A percentile compares a stretch with the other conserved stretches of the same genome.
These are phyloP conservation scores for Zygosaccharomyces rouxii DNA, from an alignment of 805 yeast species.

Conservation along the genomic window DNA sequence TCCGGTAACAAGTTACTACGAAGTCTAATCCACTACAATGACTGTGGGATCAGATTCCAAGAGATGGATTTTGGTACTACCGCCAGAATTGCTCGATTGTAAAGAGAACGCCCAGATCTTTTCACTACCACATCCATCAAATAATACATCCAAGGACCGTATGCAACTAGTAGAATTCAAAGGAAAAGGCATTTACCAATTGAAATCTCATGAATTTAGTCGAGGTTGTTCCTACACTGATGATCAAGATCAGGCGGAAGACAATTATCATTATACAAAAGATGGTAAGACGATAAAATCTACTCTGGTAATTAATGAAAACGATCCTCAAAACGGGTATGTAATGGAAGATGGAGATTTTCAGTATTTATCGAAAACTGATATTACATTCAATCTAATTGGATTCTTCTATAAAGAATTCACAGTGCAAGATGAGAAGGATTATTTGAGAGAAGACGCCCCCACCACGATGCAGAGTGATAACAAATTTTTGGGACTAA, in stretches of 20 bases:
- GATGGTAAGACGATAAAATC: slow-evolving; percentile 28
- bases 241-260: slow-evolving; percentile 23
- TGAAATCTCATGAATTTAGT: slow-evolving; percentile 26
- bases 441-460: slow-evolving; percentile 13
- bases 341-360: slow-evolving; percentile 20
- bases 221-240: slow-evolving; percentile 22
- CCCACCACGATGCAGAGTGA: background rate
- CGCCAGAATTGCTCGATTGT: slow-evolving; percentile 4
- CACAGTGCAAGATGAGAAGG: slow-evolving; percentile 18
- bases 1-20: background rate
- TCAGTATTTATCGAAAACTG: slow-evolving; percentile 19
- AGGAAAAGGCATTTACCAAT: slow-evolving; percentile 15
- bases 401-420: slow-evolving; percentile 21
- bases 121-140: slow-evolving; percentile 31
- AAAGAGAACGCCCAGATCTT: slow-evolving; percentile 12
- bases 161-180: slow-evolving; percentile 14
- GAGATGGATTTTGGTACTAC: slow-evolving; percentile 9
- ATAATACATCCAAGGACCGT: slow-evolving; percentile 19
- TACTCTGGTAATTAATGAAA: slow-evolving; percentile 20
- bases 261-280: slow-evolving; percentile 25
- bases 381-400: slow-evolving; percentile 28
- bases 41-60: background rate
- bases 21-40: background rate
- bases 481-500: slow-evolving; percentile 28
- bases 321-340: slow-evolving; percentile 23